Evolutionary conservation across 257 asterid genomes (phyloP), one percentile per base, ranked within the genome.

Genomic region (Petrea volubilis): DNA sequence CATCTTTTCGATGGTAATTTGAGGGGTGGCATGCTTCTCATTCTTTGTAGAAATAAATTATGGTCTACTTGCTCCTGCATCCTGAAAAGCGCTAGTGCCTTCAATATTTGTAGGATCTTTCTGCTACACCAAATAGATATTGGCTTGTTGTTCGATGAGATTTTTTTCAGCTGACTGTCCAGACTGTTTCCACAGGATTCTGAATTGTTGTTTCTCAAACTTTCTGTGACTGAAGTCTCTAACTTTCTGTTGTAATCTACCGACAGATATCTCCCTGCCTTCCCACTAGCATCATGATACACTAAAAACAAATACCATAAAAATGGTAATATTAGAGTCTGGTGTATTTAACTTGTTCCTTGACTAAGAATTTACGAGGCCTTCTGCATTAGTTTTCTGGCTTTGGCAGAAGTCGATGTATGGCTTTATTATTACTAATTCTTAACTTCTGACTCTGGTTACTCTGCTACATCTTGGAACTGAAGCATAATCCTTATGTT

Each of bases 401-500:
- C 31, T 70, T 57, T 55, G 18, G 14, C 25, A 21, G 40, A 27
- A 64, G 67, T 33, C 31, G 10, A 18, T 53, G 27, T 17, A n/a
- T 51, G 11, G 21, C 63, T 60, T 31, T 38, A 33, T 43, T 41
- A 67, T 47, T 44, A 29, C 38, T 50, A 71, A 25, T 60, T 63
- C 15, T 55, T 44, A 18, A 36, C 67, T 43, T 18, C 60, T 36
- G 50, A 23, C 57, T 62, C 40, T 59, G 15, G 47, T 25, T 65
- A 17, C 60, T 10, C 9, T 71, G 63, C 18, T 47, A 43, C 59
- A 58, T 55, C 65, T 60, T 70, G 75, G 61, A 33, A 53, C 56
- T 18, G 14, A 46, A 71, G 44, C 77, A 64, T 66, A 52, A 31
- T 59, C 40, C 75, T 80, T 25, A 73, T 73, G 68, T 71, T 41